phyloP scores from a whole-genome alignment of 768 basidiomycete genomes.

The Tricholoma furcatifolium region DNA sequence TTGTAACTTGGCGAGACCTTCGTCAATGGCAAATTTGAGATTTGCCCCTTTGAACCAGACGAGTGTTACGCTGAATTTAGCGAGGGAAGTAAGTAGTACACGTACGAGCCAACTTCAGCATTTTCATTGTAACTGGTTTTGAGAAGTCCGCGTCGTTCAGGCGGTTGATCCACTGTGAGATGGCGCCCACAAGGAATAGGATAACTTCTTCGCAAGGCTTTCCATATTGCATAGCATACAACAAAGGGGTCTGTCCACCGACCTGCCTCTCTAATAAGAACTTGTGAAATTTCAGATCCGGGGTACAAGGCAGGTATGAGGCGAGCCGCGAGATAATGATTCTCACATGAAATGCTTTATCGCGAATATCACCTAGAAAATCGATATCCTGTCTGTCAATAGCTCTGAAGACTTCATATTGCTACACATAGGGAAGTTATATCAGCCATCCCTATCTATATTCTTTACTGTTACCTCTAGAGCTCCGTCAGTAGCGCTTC shows the following conservation, averaged over 20 bases:
- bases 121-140: conserved; percentile 62
- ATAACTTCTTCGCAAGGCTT: conserved; percentile 76
- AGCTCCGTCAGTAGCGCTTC: conserved; percentile 38
- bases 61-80: no score
- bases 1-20: conserved; percentile 78
- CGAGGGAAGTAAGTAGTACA: no score
- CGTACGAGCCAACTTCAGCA: conserved; percentile 79
- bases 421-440: conserved; percentile 23
- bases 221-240: conserved; percentile 86
- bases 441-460: not conserved
- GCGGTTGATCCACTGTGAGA: conserved; percentile 89
- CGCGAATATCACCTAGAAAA: conserved; percentile 80
- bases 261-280: conserved; percentile 72
- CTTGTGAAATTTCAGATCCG: conserved; percentile 27
- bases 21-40: conserved; percentile 90
- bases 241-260: conserved; percentile 82
- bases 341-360: conserved; percentile 75
- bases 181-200: conserved; percentile 83
- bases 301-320: not conserved
- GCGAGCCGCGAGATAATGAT: not conserved
- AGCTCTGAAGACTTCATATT: conserved; percentile 72
- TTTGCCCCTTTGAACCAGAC: conserved; percentile 49
- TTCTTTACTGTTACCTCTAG: conserved; percentile 41
- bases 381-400: conserved; percentile 82
- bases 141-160: conserved; percentile 78